phyloP scores from a whole-genome alignment of 2,329 filamentous ascomycete species.

The Neonectria faginata region DNA sequence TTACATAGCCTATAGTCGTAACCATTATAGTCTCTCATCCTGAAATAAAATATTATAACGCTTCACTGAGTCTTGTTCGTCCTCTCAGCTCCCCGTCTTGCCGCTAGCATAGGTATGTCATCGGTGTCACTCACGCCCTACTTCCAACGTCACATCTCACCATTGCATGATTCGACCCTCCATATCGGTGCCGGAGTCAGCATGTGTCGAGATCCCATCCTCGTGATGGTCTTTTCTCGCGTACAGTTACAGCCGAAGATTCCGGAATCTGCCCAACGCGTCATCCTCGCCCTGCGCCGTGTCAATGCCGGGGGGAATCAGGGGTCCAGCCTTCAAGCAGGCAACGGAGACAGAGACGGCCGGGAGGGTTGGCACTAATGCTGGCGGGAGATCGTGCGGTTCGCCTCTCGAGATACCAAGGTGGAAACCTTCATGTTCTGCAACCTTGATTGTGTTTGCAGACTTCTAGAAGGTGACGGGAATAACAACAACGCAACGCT shows the following conservation, averaged over 20 bases:
- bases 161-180: neutral
- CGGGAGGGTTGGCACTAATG: slow-evolving; percentile 8
- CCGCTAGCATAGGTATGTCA: neutral
- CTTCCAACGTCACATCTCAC: neutral
- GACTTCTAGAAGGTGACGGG: slow-evolving; percentile 30
- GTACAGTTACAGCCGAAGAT: slow-evolving; percentile 13
- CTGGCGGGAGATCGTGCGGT: slow-evolving; percentile 13
- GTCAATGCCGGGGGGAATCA: neutral
- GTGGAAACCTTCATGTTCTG: slow-evolving; percentile 25
- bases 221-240: neutral
- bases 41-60: too few species aligned
- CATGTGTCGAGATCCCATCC: neutral
- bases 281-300: slow-evolving; percentile 14
- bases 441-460: slow-evolving; percentile 19
- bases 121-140: neutral
- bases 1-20: neutral
- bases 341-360: neutral
- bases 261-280: slow-evolving; percentile 10
- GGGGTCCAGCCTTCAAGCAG: slow-evolving; percentile 2
- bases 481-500: slow-evolving; percentile 22
- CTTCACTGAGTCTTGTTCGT: neutral
- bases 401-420: slow-evolving; percentile 13
- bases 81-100: neutral
- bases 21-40: neutral
- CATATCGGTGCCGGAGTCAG: neutral